phyloP scores from a whole-genome alignment of 192 early-diverging fungal species.

The Podila minutissima region DNA sequence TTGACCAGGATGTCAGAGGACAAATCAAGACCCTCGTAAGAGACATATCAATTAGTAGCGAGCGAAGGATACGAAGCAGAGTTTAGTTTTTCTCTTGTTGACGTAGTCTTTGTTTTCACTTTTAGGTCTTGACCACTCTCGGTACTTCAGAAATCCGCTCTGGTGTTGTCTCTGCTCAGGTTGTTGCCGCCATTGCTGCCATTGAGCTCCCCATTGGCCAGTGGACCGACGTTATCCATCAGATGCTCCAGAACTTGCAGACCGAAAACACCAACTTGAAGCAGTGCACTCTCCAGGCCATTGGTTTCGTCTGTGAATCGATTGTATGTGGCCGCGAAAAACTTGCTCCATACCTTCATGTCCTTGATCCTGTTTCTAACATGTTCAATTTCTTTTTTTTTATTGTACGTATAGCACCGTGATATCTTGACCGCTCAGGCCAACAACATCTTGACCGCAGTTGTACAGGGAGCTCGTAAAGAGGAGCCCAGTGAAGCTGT shows the following conservation, averaged over 20 bases:
- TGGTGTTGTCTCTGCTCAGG: slow-evolving; percentile 80
- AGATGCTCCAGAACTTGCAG: slow-evolving; percentile 80
- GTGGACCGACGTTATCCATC: slow-evolving; percentile 90
- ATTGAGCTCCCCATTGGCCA: slow-evolving; percentile 89
- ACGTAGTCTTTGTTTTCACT: slow-evolving; percentile 8
- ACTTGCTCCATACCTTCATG: not conserved
- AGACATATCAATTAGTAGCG: not conserved
- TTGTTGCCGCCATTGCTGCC: slow-evolving; percentile 90
- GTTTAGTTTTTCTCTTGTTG: no score
- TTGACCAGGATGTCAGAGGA: slow-evolving; percentile 62
- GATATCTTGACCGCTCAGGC: slow-evolving; percentile 83
- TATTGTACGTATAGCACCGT: slow-evolving; percentile 69
- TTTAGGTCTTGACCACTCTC: slow-evolving; percentile 63
- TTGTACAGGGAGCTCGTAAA: slow-evolving; percentile 94
- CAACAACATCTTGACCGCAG: slow-evolving; percentile 93
- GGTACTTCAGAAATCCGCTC: slow-evolving; percentile 62
- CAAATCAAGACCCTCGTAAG: slow-evolving; percentile 79
- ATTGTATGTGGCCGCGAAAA: slow-evolving; percentile 67
- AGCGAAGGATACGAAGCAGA: no score
- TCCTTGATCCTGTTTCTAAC: not conserved
- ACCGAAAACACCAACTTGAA: slow-evolving; percentile 76
- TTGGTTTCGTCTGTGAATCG: slow-evolving; percentile 95
- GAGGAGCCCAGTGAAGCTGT: slow-evolving; percentile 91
- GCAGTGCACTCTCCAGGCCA: slow-evolving; percentile 84
- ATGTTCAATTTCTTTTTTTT: not conserved